Percentiles rank a stretch among this genome's conserved stretches.
Evolutionary conservation across 768 basidiomycete species (phyloP).

Genomic region (Myochromella boudieri): DNA sequence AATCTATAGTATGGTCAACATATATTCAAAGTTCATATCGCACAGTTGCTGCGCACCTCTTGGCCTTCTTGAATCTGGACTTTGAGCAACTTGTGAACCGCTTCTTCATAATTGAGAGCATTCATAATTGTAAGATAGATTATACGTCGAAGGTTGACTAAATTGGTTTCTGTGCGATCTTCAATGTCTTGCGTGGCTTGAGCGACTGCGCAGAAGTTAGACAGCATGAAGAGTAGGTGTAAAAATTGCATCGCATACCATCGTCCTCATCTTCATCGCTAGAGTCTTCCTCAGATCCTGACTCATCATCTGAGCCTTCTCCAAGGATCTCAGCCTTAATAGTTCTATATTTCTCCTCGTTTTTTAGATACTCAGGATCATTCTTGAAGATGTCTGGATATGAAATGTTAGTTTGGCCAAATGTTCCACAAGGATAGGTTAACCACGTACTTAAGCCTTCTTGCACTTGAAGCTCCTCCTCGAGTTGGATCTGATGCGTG

Average conservation of each 20-base stretch:
- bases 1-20: constrained; percentile 49
- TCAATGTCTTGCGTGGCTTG: constrained; percentile 88
- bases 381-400: constrained; percentile 88
- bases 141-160: constrained; percentile 89
- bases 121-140: constrained; percentile 99
- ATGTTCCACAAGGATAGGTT: too few species aligned
- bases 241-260: constrained; percentile 22
- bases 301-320: constrained; percentile 77
- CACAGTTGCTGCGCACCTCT: constrained; percentile 61
- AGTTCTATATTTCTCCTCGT: constrained; percentile 89
- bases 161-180: constrained; percentile 92
- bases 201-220: constrained; percentile 41
- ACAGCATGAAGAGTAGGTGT: background rate
- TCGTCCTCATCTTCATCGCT: constrained; percentile 62
- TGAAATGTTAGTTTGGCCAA: constrained; percentile 15
- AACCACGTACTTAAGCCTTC: constrained; percentile 75
- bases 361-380: constrained; percentile 83
- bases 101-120: constrained; percentile 96
- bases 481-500: constrained; percentile 88
- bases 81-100: constrained; percentile 96
- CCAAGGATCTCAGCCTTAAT: constrained; percentile 96
- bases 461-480: constrained; percentile 92
- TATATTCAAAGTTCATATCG: background rate
- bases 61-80: constrained; percentile 89
- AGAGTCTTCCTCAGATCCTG: constrained; percentile 58